Percentiles rank a stretch among this genome's conserved stretches.
Conservation (phyloP, 2,329 filamentous ascomycete species). For the Stromatinia cepivora region DNA sequence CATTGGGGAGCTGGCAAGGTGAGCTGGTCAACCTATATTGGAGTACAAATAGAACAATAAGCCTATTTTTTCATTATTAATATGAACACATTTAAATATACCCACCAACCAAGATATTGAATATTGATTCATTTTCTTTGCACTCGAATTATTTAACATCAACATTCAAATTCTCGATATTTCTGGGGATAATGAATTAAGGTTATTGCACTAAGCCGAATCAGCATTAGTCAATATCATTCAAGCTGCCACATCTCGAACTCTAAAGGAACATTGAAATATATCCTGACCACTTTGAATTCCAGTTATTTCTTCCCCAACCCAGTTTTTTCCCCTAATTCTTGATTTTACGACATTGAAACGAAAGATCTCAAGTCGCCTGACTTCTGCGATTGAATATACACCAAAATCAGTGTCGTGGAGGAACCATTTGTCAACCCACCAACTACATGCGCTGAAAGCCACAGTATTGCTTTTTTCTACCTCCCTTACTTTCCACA, state of each 20-base stretch:
- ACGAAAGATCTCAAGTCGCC: not conserved
- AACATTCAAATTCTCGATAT: too few relatives aligned
- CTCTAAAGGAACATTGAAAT: constrained; percentile 15
- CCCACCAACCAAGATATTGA: too few relatives aligned
- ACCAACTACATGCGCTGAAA: constrained; percentile 24
- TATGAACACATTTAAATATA: too few relatives aligned
- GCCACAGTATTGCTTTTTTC: constrained; percentile 31
- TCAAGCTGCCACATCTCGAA: constrained; percentile 25
- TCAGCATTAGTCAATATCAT: constrained; percentile 23
- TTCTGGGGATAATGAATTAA: constrained; percentile 9
- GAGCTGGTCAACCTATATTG: too few relatives aligned
- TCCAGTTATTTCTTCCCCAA: not conserved
- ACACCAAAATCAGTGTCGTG: constrained; percentile 8
- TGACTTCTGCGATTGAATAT: not conserved
- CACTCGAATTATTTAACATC: too few relatives aligned
- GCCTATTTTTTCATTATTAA: too few relatives aligned
- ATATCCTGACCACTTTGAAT: constrained; percentile 6
- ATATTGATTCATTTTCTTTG: not conserved
- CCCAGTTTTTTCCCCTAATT: not conserved
- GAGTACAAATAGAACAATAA: too few relatives aligned
- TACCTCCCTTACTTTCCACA: constrained; percentile 28
- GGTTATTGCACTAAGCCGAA: constrained; percentile 20
- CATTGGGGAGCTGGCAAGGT: too few relatives aligned
- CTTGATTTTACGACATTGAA: not conserved
- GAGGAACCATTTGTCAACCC: constrained; percentile 27